Conservation (phyloP, 225 moss, liverwort and hornwort genomes). For the Straminergon stramineum region DNA sequence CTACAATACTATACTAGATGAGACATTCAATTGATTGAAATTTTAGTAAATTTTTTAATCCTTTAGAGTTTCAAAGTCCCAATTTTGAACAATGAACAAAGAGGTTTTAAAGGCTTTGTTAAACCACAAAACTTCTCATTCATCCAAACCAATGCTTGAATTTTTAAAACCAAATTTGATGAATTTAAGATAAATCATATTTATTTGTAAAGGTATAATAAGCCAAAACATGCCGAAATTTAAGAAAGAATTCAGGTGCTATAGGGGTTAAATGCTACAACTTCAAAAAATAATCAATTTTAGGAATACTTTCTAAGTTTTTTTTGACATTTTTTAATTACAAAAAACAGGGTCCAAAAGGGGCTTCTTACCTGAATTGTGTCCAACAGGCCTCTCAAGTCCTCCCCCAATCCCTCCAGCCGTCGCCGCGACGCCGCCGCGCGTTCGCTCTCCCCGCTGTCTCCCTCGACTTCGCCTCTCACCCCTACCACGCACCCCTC, state of each 20-base stretch:
- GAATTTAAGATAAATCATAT: not conserved
- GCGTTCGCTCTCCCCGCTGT: not conserved
- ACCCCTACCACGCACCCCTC: not conserved
- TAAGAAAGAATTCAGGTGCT: fast-evolving
- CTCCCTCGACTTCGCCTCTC: not conserved
- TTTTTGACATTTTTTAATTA: too few species aligned
- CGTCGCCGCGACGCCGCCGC: not conserved
- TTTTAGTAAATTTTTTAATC: not conserved
- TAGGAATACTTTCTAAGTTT: not conserved
- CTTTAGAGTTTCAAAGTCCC: fast-evolving
- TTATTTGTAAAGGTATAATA: not conserved
- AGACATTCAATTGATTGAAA: not conserved
- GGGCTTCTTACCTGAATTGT: not conserved
- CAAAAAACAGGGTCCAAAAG: not conserved
- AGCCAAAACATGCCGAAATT: not conserved
- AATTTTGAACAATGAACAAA: not conserved
- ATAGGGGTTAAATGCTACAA: not conserved
- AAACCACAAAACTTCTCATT: not conserved
- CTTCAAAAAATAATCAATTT: not conserved
- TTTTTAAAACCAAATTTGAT: not conserved
- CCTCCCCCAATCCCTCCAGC: not conserved
- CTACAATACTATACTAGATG: not conserved
- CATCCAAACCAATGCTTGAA: not conserved
- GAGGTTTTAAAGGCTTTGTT: fast-evolving
- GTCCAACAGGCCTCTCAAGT: not conserved